phyloP scores from a whole-genome alignment of 73 alveolate species.

The Blepharisma japonicum region DNA sequence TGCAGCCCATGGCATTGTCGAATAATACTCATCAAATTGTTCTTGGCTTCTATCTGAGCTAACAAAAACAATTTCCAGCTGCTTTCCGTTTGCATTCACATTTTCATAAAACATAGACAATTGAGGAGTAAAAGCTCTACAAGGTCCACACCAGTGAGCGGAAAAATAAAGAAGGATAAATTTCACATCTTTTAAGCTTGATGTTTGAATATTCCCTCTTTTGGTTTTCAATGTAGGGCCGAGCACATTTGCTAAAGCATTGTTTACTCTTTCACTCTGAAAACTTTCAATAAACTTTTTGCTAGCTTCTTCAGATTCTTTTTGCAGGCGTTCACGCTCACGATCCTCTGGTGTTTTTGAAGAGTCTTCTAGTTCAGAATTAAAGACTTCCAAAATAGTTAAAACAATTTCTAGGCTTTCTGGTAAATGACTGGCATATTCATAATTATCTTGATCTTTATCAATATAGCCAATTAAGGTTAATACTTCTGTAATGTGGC shows the following conservation, averaged over 20 bases:
- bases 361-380: no score
- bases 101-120: slow-evolving; percentile 76
- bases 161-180: slow-evolving; percentile 57
- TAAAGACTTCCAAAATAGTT: no score
- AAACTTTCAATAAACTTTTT: no score
- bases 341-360: no score
- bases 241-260: neutral
- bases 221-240: neutral
- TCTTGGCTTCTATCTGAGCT: slow-evolving; percentile 75
- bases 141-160: slow-evolving; percentile 86
- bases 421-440: no score
- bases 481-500: no score
- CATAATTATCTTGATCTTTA: no score
- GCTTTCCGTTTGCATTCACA: slow-evolving; percentile 58
- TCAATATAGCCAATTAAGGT: no score
- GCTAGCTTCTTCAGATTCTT: no score
- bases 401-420: no score
- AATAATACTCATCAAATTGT: slow-evolving; percentile 62
- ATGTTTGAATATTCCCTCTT: neutral
- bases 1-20: slow-evolving; percentile 84
- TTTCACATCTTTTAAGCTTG: slow-evolving; percentile 41
- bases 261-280: no score
- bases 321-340: no score
- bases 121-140: slow-evolving; percentile 81
- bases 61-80: slow-evolving; percentile 71